Conservation (phyloP, 2,329 filamentous ascomycete genomes). For the Penicillium olsonii region DNA sequence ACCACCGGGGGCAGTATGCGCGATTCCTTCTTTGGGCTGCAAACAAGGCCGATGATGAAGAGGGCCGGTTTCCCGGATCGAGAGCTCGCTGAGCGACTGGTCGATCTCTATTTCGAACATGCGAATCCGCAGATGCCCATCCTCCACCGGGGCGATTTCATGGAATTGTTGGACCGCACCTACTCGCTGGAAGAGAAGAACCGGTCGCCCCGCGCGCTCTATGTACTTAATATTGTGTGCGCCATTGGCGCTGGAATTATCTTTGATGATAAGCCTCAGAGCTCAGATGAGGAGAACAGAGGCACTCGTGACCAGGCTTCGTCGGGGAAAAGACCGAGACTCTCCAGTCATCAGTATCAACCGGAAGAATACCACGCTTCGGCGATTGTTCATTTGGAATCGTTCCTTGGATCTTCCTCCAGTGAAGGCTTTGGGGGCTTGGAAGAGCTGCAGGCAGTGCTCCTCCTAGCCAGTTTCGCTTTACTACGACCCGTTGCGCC, state of each 20-base stretch:
- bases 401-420: slow-evolving; percentile 68
- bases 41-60: slow-evolving; percentile 84
- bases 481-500: slow-evolving; percentile 87
- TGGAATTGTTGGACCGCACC: slow-evolving; percentile 80
- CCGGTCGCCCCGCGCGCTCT: slow-evolving; percentile 78
- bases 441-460: slow-evolving; percentile 89
- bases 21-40: slow-evolving; percentile 95
- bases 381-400: slow-evolving; percentile 86
- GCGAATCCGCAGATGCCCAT: slow-evolving; percentile 96
- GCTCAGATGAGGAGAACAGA: slow-evolving; percentile 26
- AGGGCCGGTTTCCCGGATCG: slow-evolving; percentile 81
- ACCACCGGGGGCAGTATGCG: slow-evolving; percentile 72
- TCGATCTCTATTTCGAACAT: slow-evolving; percentile 89
- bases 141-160: slow-evolving; percentile 84
- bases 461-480: slow-evolving; percentile 88
- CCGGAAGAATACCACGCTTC: slow-evolving; percentile 96
- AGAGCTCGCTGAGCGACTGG: slow-evolving; percentile 70
- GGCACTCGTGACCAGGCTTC: slow-evolving; percentile 26
- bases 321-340: slow-evolving; percentile 53
- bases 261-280: slow-evolving; percentile 55
- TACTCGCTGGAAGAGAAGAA: slow-evolving; percentile 69
- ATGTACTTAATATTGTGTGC: slow-evolving; percentile 95
- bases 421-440: slow-evolving; percentile 75
- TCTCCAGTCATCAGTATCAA: slow-evolving; percentile 65
- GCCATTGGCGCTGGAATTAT: slow-evolving; percentile 95